phyloP scores from a whole-genome alignment of 2,329 filamentous ascomycete species.

The Fonsecaea erecta region DNA sequence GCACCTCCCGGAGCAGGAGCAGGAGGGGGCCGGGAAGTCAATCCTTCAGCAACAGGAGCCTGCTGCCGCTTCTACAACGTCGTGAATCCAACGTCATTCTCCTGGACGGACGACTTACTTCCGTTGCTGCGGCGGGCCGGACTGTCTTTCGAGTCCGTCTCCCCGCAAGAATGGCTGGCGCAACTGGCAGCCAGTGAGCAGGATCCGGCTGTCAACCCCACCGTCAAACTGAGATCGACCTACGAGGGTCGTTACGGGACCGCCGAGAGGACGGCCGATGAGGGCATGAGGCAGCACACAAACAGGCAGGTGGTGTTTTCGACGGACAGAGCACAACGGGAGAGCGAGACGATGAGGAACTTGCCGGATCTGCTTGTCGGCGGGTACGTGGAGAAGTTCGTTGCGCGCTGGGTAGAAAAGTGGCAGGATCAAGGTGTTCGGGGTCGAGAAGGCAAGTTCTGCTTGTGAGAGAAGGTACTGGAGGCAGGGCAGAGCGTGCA shows the following conservation, averaged over 20 bases:
- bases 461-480: not conserved
- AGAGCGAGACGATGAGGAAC: not conserved
- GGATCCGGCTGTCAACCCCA: slow-evolving; percentile 47
- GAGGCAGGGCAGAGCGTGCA: not conserved
- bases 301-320: not conserved
- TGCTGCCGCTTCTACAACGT: slow-evolving; percentile 55
- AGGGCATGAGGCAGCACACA: not conserved
- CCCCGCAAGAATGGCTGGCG: slow-evolving; percentile 48
- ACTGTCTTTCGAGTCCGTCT: slow-evolving; percentile 42
- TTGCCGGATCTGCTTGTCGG: not conserved
- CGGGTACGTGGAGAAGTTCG: not conserved
- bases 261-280: not conserved
- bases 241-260: slow-evolving; percentile 49
- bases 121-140: slow-evolving; percentile 46
- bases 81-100: slow-evolving; percentile 51
- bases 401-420: not conserved
- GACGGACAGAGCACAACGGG: not conserved
- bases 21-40: too few relatives aligned
- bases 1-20: not conserved
- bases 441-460: not conserved
- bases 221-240: slow-evolving; percentile 53
- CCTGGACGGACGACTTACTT: slow-evolving; percentile 55
- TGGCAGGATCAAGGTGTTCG: not conserved
- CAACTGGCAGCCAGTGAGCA: slow-evolving; percentile 44
- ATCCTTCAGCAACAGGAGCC: slow-evolving; percentile 25